These are phyloP conservation scores for Testicularia cyperi DNA, from an alignment of 1,284 basidiomycete species.

Conservation along the genomic window DNA sequence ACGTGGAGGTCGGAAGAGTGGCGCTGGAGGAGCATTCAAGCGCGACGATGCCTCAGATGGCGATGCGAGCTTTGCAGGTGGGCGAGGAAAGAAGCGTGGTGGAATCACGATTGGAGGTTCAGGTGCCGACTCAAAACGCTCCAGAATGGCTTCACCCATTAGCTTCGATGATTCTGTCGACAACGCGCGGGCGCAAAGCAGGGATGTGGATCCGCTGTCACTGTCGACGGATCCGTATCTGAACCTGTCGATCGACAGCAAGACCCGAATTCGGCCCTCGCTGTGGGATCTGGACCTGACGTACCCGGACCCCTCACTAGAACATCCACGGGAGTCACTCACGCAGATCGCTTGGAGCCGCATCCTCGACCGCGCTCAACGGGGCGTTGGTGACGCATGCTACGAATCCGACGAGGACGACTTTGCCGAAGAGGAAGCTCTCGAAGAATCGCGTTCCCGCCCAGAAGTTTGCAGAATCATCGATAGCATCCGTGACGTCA, in stretches of 20 bases:
- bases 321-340: conserved; percentile 15
- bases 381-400: conserved; percentile 52
- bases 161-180: conserved; percentile 16
- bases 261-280: conserved; percentile 20
- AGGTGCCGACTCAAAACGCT: conserved; percentile 31
- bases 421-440: conserved; percentile 38
- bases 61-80: conserved; percentile 2
- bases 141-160: conserved; percentile 32
- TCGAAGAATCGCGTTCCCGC: conserved; percentile 24
- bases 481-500: conserved; percentile 27
- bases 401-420: conserved; percentile 53
- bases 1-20: conserved; percentile 11
- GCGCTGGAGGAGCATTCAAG: neutral
- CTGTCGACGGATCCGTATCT: conserved; percentile 27
- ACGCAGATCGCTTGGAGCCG: conserved; percentile 44
- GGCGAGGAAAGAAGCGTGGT: neutral
- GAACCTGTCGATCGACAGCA: conserved; percentile 13
- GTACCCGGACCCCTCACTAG: conserved; percentile 8
- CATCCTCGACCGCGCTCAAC: conserved; percentile 48
- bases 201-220: too few species aligned
- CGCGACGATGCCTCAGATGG: conserved; percentile 12
- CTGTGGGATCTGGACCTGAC: conserved; percentile 43
- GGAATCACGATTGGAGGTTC: too few species aligned
- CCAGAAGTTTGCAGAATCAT: conserved; percentile 39
- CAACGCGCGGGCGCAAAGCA: too few species aligned